Evolutionary conservation across 371 early-diverging fungal species (phyloP), one percentile per base, ranked within the genome.

Genomic region (Choanephora cucurbitarum): DNA sequence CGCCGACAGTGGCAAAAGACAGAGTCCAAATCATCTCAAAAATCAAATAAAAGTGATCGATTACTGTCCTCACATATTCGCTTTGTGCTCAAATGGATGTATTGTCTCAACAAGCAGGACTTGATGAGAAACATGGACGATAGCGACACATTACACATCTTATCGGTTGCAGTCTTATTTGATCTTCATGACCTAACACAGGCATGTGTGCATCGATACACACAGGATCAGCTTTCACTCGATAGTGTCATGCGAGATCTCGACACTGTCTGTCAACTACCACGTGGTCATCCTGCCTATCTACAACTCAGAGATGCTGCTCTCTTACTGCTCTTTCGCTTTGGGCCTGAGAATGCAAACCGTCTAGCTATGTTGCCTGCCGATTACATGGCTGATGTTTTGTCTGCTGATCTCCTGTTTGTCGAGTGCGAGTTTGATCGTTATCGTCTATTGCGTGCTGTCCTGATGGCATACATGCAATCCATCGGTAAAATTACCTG

Each of bases 351-450:
- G 15, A 31, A 75, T 15, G 64, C 79, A 0, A 49, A 49, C 1
- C 53, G 55, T 1, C 46, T 78, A 8, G 69, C 73, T 6, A 55
- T 60, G 33, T 51, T 78, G 15, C 79, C 79, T 0, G 71, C 67
- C 3, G 75, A 78, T 44, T 78, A 75, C 44, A 73, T 78, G 75
- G 73, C 75, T 0, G 79, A 78, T 45, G 68, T 78, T 0, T 53
- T 78, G 6, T 67, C 67, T 62, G 75, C 79, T 1, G 79, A 78
- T 44, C 56, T 64, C 2, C 44, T 78, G 17, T 78, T 69, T 57
- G 72, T 78, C n/a, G 33, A 47, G 8, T 58, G 57, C 28, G 79
- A 78, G 45, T 78, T 59, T 49, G 73, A 75, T 22, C 61, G 79
- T 2, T 78, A 78, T 33, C 58, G 58, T 17, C 49, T 78, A 0